Evolutionary conservation across 179 eudicot species (phyloP).

Genomic region (Vitellaria paradoxa): DNA sequence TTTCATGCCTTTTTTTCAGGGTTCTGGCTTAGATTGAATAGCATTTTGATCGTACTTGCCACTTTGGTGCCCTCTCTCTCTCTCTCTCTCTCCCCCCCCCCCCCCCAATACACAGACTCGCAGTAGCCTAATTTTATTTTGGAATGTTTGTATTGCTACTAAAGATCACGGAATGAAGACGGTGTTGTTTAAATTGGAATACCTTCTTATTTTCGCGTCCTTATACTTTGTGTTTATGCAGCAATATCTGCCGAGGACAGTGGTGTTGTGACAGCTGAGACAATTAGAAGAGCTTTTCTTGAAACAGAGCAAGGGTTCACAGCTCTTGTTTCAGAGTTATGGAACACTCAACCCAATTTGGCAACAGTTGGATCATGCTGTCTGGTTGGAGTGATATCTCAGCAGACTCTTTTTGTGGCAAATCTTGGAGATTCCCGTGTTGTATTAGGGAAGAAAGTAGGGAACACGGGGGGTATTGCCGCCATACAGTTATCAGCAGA

Average conservation of each 20-base stretch:
- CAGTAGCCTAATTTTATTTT: not conserved
- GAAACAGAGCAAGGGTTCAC: conserved; percentile 63
- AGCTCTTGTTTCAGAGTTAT: conserved; percentile 45
- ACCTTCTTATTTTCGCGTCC: conserved; percentile 28
- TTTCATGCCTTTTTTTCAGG: not conserved
- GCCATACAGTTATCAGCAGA: conserved; percentile 51
- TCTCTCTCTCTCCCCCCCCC: no score
- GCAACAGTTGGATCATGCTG: conserved; percentile 74
- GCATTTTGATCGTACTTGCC: no score
- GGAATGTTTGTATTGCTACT: not conserved
- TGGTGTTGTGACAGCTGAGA: conserved; percentile 56
- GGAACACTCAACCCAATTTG: conserved; percentile 47
- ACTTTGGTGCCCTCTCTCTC: no score
- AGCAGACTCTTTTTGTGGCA: conserved; percentile 61
- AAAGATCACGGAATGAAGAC: not conserved
- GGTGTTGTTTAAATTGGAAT: not conserved
- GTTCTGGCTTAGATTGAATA: not conserved
- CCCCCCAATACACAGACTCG: not conserved
- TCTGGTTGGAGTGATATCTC: conserved; percentile 59
- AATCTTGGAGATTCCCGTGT: conserved; percentile 76
- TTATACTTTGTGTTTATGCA: conserved; percentile 49
- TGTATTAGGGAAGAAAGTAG: conserved; percentile 60
- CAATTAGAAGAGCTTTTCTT: conserved; percentile 54
- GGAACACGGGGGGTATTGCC: conserved; percentile 43
- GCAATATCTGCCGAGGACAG: conserved; percentile 42